These are phyloP conservation scores for Eutrema japonicum DNA, from an alignment of 345 rosid species.

Conservation along the genomic window DNA sequence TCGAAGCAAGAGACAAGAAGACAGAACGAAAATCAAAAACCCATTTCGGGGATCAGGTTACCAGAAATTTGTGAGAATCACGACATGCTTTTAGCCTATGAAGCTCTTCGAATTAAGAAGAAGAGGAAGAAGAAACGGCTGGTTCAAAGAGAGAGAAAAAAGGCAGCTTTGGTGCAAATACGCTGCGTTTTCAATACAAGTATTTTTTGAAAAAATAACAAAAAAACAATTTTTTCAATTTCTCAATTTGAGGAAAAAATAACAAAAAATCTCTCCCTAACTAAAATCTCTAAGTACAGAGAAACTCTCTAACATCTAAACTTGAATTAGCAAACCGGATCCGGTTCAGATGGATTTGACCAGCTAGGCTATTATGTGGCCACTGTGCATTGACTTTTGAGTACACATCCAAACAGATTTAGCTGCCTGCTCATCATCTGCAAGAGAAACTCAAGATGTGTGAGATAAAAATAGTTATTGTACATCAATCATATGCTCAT, in stretches of 20 bases:
- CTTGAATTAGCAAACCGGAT: conserved; percentile 30
- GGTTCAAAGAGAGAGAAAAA: too few relatives aligned
- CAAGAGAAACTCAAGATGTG: background rate
- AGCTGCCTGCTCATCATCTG: conserved; percentile 29
- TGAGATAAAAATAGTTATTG: conserved; percentile 1
- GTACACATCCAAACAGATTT: conserved; percentile 13
- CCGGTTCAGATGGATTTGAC: conserved; percentile 29
- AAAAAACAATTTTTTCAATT: too few relatives aligned
- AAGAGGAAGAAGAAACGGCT: background rate
- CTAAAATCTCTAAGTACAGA: background rate
- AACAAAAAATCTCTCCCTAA: background rate
- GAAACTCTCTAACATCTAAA: conserved; percentile 26
- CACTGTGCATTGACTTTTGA: conserved; percentile 32
- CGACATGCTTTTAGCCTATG: conserved; percentile 44
- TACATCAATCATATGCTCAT: conserved; percentile 21
- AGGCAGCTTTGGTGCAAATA: background rate
- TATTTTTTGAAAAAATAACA: conserved; percentile 11
- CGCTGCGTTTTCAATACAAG: too few relatives aligned
- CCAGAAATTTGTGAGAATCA: conserved; percentile 37
- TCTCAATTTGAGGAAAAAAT: conserved; percentile 4
- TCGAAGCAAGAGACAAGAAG: background rate
- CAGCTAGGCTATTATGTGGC: conserved; percentile 22
- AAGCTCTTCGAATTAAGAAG: conserved; percentile 35
- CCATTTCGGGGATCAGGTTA: background rate
- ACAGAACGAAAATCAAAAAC: background rate